phyloP scores from a whole-genome alignment of 768 basidiomycete species.

The Roridomyces roridus region DNA sequence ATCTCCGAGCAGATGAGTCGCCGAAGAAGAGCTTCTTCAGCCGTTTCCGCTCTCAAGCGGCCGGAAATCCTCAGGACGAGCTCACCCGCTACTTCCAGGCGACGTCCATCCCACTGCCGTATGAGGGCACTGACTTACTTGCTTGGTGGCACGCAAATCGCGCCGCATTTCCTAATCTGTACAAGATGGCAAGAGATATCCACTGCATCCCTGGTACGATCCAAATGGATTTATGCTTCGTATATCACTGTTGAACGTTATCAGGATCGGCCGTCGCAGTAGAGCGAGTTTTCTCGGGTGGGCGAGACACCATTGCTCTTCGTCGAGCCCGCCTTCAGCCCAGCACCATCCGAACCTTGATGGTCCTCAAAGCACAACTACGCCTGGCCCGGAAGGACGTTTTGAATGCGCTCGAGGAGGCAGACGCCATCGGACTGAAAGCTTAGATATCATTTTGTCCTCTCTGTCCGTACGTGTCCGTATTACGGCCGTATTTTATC shows the following conservation, averaged over 20 bases:
- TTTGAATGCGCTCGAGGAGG: not conserved
- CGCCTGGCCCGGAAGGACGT: slow-evolving; percentile 3
- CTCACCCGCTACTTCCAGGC: slow-evolving; percentile 7
- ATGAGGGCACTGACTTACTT: slow-evolving; percentile 1
- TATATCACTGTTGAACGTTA: not conserved
- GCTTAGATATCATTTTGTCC: not conserved
- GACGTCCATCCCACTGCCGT: not conserved
- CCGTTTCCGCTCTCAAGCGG: not conserved
- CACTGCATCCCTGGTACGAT: slow-evolving; percentile 5
- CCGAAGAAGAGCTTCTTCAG: slow-evolving; percentile 12
- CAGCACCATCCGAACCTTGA: slow-evolving; percentile 1
- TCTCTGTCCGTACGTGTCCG: slow-evolving; percentile 3
- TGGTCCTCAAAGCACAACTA: slow-evolving; percentile 3
- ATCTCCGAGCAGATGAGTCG: not conserved
- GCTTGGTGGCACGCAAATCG: slow-evolving; percentile 8
- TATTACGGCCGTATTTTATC: not conserved
- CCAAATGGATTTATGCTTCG: not conserved
- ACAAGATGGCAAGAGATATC: slow-evolving; percentile 4
- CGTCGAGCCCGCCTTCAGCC: slow-evolving; percentile 5
- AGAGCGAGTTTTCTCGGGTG: slow-evolving; percentile 3
- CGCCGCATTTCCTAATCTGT: not conserved
- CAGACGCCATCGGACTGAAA: not conserved
- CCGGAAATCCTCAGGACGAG: not conserved
- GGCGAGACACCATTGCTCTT: slow-evolving; percentile 7
- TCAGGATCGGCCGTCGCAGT: slow-evolving; percentile 6